phyloP scores from a whole-genome alignment of 2,329 filamentous ascomycete genomes.

The Blastomyces silverae region DNA sequence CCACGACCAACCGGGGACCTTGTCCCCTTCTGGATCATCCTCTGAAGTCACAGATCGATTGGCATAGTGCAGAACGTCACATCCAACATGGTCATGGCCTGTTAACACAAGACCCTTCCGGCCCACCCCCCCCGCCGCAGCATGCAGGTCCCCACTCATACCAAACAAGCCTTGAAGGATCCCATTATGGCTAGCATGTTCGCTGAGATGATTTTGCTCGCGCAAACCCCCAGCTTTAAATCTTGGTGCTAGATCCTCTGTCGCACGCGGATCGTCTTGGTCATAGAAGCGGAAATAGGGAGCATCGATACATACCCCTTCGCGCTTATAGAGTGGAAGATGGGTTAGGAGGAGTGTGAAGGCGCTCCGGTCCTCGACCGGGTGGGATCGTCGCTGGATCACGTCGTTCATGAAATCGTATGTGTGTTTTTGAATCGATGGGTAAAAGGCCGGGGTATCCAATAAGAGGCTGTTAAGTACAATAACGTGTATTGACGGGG shows the following conservation, averaged over 20 bases:
- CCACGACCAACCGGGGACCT: conserved; percentile 30
- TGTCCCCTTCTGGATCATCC: conserved; percentile 19
- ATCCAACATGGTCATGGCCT: conserved; percentile 92
- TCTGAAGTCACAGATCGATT: conserved; percentile 46
- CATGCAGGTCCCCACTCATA: conserved; percentile 57
- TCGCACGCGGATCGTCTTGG: conserved; percentile 50
- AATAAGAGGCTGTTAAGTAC: conserved; percentile 91
- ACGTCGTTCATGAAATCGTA: conserved; percentile 64
- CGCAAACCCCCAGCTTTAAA: conserved; percentile 48
- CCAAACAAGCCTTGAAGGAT: conserved; percentile 83
- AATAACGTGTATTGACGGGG: conserved; percentile 67
- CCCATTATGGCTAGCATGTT: conserved; percentile 58
- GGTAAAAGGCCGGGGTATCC: conserved; percentile 67
- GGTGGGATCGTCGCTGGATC: conserved; percentile 50
- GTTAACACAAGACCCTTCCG: conserved; percentile 75
- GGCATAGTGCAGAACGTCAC: conserved; percentile 78
- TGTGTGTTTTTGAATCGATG: conserved; percentile 63
- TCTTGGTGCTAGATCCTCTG: conserved; percentile 26
- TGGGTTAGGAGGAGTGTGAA: conserved; percentile 87
- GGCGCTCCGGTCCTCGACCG: conserved; percentile 56
- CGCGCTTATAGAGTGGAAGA: conserved; percentile 78
- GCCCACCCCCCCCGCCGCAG: conserved; percentile 56
- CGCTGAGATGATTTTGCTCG: conserved; percentile 86
- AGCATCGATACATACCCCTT: conserved; percentile 73
- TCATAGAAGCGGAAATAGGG: conserved; percentile 78